Evolutionary conservation across 257 asterid genomes (phyloP).

Genomic region (Przewalskia tangutica): DNA sequence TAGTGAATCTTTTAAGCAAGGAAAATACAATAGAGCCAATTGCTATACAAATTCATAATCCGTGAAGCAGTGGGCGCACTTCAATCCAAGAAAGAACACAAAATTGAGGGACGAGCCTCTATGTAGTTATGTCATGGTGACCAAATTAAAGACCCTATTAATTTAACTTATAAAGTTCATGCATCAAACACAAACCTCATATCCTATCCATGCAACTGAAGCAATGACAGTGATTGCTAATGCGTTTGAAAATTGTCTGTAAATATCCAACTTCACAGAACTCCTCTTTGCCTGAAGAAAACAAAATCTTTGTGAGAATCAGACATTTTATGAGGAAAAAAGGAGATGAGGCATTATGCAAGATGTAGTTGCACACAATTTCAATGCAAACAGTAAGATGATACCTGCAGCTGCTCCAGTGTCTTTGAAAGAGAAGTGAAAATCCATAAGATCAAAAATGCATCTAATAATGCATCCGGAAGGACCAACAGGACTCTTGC

Average conservation of each 20-base stretch:
- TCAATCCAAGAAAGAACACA: background rate
- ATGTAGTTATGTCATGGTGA: background rate
- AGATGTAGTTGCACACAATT: background rate
- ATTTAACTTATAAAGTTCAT: background rate
- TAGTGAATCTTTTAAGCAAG: background rate
- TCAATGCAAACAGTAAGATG: conserved; percentile 1
- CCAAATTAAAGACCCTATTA: background rate
- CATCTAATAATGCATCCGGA: conserved; percentile 87
- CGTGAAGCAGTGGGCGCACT: background rate
- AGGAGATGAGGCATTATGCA: background rate
- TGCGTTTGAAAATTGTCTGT: conserved; percentile 89
- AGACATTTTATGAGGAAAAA: conserved; percentile 4
- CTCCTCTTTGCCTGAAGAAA: conserved; percentile 81
- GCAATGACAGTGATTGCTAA: conserved; percentile 66
- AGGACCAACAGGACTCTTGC: conserved; percentile 72
- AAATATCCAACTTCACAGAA: conserved; percentile 76
- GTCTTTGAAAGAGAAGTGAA: conserved; percentile 94
- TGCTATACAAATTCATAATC: background rate
- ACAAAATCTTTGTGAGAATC: conserved; percentile 6
- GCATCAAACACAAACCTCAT: conserved; percentile 58
- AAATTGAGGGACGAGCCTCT: background rate
- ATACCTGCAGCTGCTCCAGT: conserved; percentile 92
- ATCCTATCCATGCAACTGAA: conserved; percentile 89
- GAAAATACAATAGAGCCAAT: background rate
- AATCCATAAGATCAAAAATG: conserved; percentile 90